A percentile compares a stretch with the other conserved stretches of the same genome.
Evolutionary conservation across 345 rosid species (phyloP).

Genomic region (Melastoma malabathricum): DNA sequence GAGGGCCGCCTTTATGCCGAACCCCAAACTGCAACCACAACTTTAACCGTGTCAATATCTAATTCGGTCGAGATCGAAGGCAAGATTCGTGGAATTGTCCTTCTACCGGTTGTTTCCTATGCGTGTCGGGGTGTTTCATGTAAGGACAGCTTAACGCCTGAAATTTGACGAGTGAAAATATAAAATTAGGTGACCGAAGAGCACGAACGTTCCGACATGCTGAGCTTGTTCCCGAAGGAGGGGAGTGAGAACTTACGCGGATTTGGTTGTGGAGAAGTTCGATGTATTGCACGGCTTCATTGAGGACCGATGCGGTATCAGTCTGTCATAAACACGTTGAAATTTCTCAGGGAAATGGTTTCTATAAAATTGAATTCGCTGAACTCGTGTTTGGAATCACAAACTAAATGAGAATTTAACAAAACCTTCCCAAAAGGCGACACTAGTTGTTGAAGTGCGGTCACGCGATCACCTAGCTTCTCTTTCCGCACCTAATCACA

Average conservation of each 20-base stretch:
- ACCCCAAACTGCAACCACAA: conserved; percentile 15
- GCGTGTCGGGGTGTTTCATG: conserved; percentile 18
- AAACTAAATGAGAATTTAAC: conserved; percentile 1
- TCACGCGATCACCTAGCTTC: conserved; percentile 93
- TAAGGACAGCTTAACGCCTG: conserved; percentile 51
- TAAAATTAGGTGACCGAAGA: background rate
- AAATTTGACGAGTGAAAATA: conserved; percentile 1
- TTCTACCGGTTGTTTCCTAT: background rate
- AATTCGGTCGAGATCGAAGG: background rate
- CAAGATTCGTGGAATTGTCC: background rate
- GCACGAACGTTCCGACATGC: background rate
- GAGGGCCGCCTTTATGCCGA: conserved; percentile 20
- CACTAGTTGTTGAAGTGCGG: conserved; percentile 91
- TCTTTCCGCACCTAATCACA: conserved; percentile 64
- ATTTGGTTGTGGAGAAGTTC: conserved; percentile 73
- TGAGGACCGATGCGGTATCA: conserved; percentile 94
- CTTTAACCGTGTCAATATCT: background rate
- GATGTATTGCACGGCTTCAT: conserved; percentile 78
- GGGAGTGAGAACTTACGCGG: conserved; percentile 26
- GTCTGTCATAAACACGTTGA: conserved; percentile 32
- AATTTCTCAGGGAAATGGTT: background rate
- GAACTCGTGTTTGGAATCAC: conserved; percentile 4
- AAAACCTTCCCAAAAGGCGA: conserved; percentile 93
- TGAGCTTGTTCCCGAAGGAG: background rate
- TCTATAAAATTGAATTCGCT: background rate